phyloP scores from a whole-genome alignment of 2,329 filamentous ascomycete genomes.

The Beauveria sp. region DNA sequence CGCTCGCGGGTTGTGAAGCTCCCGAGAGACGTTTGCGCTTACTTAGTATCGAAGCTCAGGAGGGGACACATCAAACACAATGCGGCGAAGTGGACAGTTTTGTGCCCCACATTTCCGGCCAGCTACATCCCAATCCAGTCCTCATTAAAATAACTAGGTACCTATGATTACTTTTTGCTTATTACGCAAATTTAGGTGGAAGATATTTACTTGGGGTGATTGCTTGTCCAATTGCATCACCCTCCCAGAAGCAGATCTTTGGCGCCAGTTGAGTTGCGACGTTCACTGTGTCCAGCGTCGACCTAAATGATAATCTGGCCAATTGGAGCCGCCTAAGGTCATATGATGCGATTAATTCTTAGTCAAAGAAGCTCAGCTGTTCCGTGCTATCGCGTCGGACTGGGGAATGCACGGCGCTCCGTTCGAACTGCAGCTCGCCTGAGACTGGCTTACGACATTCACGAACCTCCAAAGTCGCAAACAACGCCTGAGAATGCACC shows the following conservation, averaged over 20 bases:
- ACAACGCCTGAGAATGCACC: slow-evolving; percentile 42
- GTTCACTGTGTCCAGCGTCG: not conserved
- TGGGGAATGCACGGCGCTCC: not conserved
- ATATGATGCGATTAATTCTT: not conserved
- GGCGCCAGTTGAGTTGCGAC: not conserved
- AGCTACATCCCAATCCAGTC: not conserved
- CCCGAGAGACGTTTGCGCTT: not conserved
- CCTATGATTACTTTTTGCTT: no score
- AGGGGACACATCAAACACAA: slow-evolving; percentile 1
- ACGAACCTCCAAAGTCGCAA: slow-evolving; percentile 44
- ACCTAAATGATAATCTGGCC: not conserved
- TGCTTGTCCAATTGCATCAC: no score
- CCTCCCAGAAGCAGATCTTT: not conserved
- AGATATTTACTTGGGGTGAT: no score
- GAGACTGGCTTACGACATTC: slow-evolving; percentile 56
- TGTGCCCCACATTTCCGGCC: slow-evolving; percentile 4
- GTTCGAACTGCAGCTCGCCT: not conserved
- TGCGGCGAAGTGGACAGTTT: slow-evolving; percentile 2
- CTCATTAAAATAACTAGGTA: not conserved
- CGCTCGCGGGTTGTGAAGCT: not conserved
- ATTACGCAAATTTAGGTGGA: no score
- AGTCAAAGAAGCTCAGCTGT: not conserved
- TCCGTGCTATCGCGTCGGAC: not conserved
- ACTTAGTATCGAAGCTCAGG: not conserved
- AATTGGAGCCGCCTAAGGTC: not conserved